phyloP scores from a whole-genome alignment of 2,329 filamentous ascomycete genomes.

The Atkinsonella hypoxylon region DNA sequence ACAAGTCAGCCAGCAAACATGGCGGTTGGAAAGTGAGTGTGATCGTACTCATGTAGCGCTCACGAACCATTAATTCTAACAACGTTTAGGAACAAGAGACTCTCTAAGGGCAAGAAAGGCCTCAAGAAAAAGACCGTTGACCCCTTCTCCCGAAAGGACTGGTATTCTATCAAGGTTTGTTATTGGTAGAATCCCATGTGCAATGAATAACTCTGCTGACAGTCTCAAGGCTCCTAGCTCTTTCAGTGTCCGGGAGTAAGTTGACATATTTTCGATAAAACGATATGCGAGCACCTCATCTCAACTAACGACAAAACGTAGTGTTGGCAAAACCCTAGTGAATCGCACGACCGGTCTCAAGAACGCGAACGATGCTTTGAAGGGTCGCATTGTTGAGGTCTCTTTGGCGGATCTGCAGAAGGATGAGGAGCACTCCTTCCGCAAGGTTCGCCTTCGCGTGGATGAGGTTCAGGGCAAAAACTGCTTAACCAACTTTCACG shows the following conservation, averaged over 20 bases:
- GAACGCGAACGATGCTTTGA: conserved; percentile 98
- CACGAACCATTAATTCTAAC: conserved; percentile 10
- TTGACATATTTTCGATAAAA: conserved; percentile 9
- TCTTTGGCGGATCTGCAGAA: conserved; percentile 98
- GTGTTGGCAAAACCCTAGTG: conserved; percentile 98
- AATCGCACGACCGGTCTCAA: conserved; percentile 99
- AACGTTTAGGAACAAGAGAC: conserved; percentile 83
- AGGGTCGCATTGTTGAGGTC: conserved; percentile 98
- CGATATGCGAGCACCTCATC: not conserved
- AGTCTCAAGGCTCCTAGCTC: conserved; percentile 68
- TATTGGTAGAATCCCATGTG: no score
- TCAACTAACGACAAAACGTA: conserved; percentile 23
- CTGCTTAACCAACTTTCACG: conserved; percentile 99
- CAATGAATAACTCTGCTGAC: conserved; percentile 7
- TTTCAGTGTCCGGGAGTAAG: conserved; percentile 95
- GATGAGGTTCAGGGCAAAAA: conserved; percentile 99
- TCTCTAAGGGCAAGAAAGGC: conserved; percentile 99
- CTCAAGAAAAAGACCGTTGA: conserved; percentile 99
- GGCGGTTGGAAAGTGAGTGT: conserved; percentile 48
- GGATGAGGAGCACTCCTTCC: conserved; percentile 99
- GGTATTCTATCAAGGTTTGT: conserved; percentile 89
- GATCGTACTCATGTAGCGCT: conserved; percentile 1
- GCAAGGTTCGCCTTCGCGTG: conserved; percentile 97
- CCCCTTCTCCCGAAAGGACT: conserved; percentile 98
- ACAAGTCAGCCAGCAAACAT: conserved; percentile 42